These are phyloP conservation scores for Penicillium sp. DNA, from an alignment of 2,329 filamentous ascomycete genomes.

Conservation along the genomic window DNA sequence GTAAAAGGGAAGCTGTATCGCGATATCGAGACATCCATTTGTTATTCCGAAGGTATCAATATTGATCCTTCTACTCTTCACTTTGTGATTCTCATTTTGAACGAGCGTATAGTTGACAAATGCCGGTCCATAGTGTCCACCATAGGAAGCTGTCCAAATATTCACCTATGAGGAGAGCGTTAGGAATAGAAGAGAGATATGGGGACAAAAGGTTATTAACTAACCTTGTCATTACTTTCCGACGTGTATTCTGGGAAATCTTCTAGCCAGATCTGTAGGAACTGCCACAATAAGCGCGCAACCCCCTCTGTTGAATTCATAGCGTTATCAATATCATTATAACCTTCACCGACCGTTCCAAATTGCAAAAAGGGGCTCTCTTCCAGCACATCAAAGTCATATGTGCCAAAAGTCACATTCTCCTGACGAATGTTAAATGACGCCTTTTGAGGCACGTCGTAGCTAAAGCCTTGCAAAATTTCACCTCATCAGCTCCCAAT, in stretches of 20 bases:
- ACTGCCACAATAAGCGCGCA: too few species aligned
- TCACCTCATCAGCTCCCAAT: too few species aligned
- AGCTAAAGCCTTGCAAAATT: slow-evolving; percentile 42
- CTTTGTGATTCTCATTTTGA: slow-evolving; percentile 35
- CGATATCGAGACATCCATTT: slow-evolving; percentile 53
- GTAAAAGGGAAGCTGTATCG: slow-evolving; percentile 47
- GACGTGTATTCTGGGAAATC: slow-evolving; percentile 40
- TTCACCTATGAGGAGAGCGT: too few species aligned
- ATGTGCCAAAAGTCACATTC: background rate
- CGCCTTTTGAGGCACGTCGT: slow-evolving; percentile 41
- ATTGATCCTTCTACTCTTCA: slow-evolving; percentile 39
- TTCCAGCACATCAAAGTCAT: too few species aligned
- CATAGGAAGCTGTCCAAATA: slow-evolving; percentile 35
- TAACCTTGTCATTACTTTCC: slow-evolving; percentile 35
- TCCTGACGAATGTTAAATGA: slow-evolving; percentile 21
- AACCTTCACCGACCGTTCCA: too few species aligned
- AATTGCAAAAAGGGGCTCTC: too few species aligned
- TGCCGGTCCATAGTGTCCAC: slow-evolving; percentile 41
- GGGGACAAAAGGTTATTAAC: too few species aligned
- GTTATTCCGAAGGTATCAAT: slow-evolving; percentile 48
- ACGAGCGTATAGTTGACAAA: slow-evolving; percentile 38
- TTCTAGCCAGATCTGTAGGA: too few species aligned
- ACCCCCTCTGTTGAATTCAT: too few species aligned
- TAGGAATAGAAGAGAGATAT: too few species aligned
- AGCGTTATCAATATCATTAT: too few species aligned